Percentiles rank a stretch among this genome's conserved stretches.
Conservation (phyloP, 805 yeast species). For the Nakazawaea laoshanensis region DNA sequence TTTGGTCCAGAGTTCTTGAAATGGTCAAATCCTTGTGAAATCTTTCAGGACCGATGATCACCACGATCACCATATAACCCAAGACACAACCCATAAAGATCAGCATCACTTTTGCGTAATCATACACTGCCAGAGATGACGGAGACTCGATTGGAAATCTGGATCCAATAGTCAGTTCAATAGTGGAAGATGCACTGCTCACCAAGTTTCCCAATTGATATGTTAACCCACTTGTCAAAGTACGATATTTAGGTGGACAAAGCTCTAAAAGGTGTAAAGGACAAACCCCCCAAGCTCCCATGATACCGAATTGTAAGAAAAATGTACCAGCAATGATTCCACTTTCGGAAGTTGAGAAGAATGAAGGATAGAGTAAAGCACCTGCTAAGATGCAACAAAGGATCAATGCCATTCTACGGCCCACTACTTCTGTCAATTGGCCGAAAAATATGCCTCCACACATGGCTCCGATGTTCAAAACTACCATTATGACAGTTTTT, state of each 20-base stretch:
- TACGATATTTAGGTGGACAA: constrained; percentile 54
- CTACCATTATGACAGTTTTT: constrained; percentile 51
- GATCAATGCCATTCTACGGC: constrained; percentile 51
- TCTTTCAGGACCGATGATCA: constrained; percentile 41
- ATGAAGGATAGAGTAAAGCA: constrained; percentile 57
- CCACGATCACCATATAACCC: constrained; percentile 37
- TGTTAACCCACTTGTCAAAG: constrained; percentile 52
- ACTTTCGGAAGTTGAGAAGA: constrained; percentile 29
- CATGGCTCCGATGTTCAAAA: constrained; percentile 62
- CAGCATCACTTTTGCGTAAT: constrained; percentile 68
- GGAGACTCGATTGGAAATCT: constrained; percentile 41
- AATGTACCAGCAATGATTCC: constrained; percentile 51
- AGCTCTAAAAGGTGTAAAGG: constrained; percentile 62
- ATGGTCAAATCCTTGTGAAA: constrained; percentile 11
- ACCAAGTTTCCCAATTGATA: constrained; percentile 72
- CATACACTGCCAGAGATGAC: constrained; percentile 20
- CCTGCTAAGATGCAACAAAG: constrained; percentile 45
- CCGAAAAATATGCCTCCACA: constrained; percentile 56
- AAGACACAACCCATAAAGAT: constrained; percentile 62
- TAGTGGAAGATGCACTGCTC: constrained; percentile 63
- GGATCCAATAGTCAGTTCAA: constrained; percentile 55
- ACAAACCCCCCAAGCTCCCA: constrained; percentile 70
- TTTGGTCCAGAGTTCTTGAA: too few relatives aligned
- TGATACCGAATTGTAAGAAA: constrained; percentile 57
- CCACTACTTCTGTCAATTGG: constrained; percentile 47